Conservation (phyloP, 2,329 filamentous ascomycete species). For the Daldinia sp. region DNA sequence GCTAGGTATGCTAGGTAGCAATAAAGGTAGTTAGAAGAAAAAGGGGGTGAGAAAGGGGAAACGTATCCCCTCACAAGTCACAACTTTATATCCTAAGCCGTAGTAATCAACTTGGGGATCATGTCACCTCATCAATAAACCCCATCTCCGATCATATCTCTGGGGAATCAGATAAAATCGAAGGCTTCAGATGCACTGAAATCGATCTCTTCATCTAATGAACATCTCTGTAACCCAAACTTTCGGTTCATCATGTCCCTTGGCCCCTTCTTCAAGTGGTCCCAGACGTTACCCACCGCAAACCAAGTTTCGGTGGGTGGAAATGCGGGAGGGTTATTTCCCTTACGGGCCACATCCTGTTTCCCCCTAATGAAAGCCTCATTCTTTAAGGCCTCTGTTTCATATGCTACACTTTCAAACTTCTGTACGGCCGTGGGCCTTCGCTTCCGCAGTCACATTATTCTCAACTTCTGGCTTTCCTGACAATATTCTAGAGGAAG, state of each 20-base stretch:
- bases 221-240: conserved; percentile 41
- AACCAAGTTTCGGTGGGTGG: conserved; percentile 48
- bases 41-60: not conserved
- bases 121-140: not conserved
- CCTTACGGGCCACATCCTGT: conserved; percentile 39
- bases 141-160: not conserved
- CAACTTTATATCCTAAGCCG: not conserved
- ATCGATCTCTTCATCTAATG: conserved; percentile 34
- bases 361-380: conserved; percentile 43
- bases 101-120: not conserved
- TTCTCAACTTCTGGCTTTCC: too few relatives aligned
- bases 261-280: conserved; percentile 46
- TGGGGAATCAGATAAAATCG: conserved; percentile 3
- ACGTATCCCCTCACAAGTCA: not conserved
- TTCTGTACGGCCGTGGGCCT: conserved; percentile 56
- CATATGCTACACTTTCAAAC: conserved; percentile 55
- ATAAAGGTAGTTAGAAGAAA: too few relatives aligned
- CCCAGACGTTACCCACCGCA: conserved; percentile 45
- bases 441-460: conserved; percentile 46
- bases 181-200: not conserved
- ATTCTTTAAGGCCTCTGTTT: conserved; percentile 41
- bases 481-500: too few relatives aligned
- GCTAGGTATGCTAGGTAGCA: too few relatives aligned
- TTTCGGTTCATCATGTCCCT: conserved; percentile 46
- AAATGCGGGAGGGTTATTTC: conserved; percentile 39